Percentiles rank a stretch among this genome's conserved stretches.
Conservation (phyloP, 2,329 filamentous ascomycete genomes). For the Nigrospora oryzae region DNA sequence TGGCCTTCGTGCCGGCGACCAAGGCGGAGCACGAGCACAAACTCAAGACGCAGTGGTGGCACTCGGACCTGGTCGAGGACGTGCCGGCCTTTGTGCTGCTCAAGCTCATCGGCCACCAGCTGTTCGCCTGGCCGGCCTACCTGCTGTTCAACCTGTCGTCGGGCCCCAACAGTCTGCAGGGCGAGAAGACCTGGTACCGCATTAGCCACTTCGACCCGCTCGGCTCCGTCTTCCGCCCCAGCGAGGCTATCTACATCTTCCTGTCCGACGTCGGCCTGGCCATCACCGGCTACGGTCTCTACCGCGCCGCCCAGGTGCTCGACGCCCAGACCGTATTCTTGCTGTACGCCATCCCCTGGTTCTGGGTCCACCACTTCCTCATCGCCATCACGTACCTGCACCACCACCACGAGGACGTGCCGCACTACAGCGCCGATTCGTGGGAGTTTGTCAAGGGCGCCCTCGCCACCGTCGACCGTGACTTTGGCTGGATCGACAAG, state of each 20-base stretch:
- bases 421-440: slow-evolving; percentile 47
- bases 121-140: slow-evolving; percentile 57
- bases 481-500: slow-evolving; percentile 56
- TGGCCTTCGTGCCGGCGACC: slow-evolving; percentile 51
- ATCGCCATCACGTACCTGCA: slow-evolving; percentile 69
- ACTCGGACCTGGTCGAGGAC: slow-evolving; percentile 52
- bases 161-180: slow-evolving; percentile 38
- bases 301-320: slow-evolving; percentile 40
- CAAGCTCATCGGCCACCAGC: slow-evolving; percentile 51
- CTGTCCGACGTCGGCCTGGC: slow-evolving; percentile 52
- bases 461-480: slow-evolving; percentile 54
- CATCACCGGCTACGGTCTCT: slow-evolving; percentile 41
- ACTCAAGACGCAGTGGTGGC: slow-evolving; percentile 10
- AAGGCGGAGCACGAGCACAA: slow-evolving; percentile 24
- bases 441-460: slow-evolving; percentile 59
- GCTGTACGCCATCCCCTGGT: slow-evolving; percentile 55
- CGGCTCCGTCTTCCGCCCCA: slow-evolving; percentile 50
- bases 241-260: slow-evolving; percentile 46
- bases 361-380: slow-evolving; percentile 66
- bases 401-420: slow-evolving; percentile 53
- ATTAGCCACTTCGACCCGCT: slow-evolving; percentile 53
- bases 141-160: slow-evolving; percentile 50
- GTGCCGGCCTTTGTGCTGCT: slow-evolving; percentile 47
- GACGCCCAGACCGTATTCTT: slow-evolving; percentile 48
- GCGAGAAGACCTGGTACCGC: slow-evolving; percentile 30